Percentiles rank a stretch among this genome's conserved stretches.
These are phyloP conservation scores for Nannochloris sp. DNA, from an alignment of 139 green algal species.

Conservation along the genomic window DNA sequence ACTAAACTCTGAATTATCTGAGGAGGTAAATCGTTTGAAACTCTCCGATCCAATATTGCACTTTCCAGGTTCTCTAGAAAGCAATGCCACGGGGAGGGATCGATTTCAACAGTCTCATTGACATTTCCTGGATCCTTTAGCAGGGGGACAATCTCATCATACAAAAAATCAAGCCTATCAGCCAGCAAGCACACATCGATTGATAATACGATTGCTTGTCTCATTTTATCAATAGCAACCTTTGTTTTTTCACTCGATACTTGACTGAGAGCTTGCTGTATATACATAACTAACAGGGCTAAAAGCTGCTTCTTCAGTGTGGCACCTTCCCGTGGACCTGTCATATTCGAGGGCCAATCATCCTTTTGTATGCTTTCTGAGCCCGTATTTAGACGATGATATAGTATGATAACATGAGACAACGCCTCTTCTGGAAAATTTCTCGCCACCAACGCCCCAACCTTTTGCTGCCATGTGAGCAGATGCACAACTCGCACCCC, in stretches of 20 bases:
- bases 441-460: conserved; percentile 27
- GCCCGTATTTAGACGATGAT: neutral
- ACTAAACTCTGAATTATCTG: conserved; percentile 76
- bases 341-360: conserved; percentile 16
- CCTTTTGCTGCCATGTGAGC: conserved; percentile 44
- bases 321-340: conserved; percentile 3
- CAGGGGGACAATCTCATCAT: conserved; percentile 16
- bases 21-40: conserved; percentile 32
- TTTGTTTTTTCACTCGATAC: neutral
- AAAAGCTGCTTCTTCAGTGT: conserved; percentile 14
- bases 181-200: conserved; percentile 34
- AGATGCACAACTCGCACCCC: conserved; percentile 33
- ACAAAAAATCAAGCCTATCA: conserved; percentile 23
- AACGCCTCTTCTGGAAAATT: conserved; percentile 21
- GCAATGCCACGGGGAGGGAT: conserved; percentile 19
- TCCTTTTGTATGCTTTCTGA: neutral
- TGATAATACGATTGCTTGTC: conserved; percentile 12
- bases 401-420: conserved; percentile 7
- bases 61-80: conserved; percentile 49
- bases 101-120: neutral
- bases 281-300: conserved; percentile 1
- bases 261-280: conserved; percentile 3
- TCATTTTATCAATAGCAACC: neutral
- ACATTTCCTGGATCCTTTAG: conserved; percentile 6
- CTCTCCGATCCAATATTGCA: conserved; percentile 31